Evolutionary conservation across 164 flowering plant species (phyloP).

Genomic region (Dillenia turbinata): DNA sequence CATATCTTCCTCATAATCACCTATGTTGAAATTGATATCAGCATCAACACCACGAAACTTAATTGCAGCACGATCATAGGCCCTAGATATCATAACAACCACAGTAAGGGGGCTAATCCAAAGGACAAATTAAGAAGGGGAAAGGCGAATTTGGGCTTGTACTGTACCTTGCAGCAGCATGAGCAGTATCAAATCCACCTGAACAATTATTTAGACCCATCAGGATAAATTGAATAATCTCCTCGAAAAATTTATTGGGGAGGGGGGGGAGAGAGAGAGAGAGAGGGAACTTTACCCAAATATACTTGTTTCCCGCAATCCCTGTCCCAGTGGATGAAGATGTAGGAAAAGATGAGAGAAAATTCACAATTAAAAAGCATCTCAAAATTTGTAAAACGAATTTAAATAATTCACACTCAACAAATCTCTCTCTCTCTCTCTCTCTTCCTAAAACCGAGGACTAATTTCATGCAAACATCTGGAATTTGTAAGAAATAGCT

Average conservation of each 20-base stretch:
- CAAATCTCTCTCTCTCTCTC: no score
- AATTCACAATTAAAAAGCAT: no score
- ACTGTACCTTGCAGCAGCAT: slow-evolving; percentile 61
- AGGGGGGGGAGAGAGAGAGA: no score
- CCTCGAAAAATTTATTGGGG: background rate
- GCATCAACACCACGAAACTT: slow-evolving; percentile 92
- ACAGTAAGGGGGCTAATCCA: background rate
- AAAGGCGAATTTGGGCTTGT: background rate
- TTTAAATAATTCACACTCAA: no score
- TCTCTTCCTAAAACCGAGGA: no score
- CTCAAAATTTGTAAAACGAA: no score
- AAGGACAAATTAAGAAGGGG: background rate
- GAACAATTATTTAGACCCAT: background rate
- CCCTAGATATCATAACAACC: slow-evolving; percentile 35
- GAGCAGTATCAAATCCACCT: slow-evolving; percentile 84
- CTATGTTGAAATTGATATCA: slow-evolving; percentile 70
- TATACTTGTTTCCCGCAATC: slow-evolving; percentile 75
- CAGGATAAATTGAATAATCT: background rate
- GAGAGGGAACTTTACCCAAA: slow-evolving; percentile 28
- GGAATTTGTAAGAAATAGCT: no score
- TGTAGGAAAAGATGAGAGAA: no score
- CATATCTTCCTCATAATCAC: slow-evolving; percentile 81
- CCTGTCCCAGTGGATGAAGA: slow-evolving; percentile 27
- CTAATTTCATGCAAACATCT: no score
- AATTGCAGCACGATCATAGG: slow-evolving; percentile 92